Evolutionary conservation across 1,284 basidiomycete species (phyloP), one percentile per base, ranked within the genome.

Genomic region (Ganoderma resinaceum): DNA sequence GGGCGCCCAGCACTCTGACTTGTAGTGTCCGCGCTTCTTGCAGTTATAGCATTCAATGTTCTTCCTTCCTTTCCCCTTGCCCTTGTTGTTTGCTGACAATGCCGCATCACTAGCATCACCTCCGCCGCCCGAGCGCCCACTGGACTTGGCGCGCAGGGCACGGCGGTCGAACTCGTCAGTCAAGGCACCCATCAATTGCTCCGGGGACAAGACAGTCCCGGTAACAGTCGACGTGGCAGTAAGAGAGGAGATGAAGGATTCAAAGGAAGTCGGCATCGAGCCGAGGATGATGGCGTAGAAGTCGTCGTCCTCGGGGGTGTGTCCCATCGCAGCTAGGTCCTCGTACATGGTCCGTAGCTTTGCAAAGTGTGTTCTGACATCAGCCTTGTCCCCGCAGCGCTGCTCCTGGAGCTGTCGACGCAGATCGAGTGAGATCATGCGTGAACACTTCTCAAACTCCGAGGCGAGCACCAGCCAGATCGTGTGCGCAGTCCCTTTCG

Each of bases 321-420:
- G 46, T 4, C 73, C 72, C 72, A 76, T 73, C 0, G 74, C 69
- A 0, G 72, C 65, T 0, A 77, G 69, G 12, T 76, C 62, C 29
- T 76, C 75, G 2, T 58, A 61, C 65, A 77, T 62, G 18, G 53
- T 62, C 14, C 37, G 14, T 35, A 77, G 38, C 16, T 65, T 70
- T 0, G 66, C 62, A 26, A 77, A 70, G 58, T 77, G 76, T 0
- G 43, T 23, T 16, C 65, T 61, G 3, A 77, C 67, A 53, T 77
- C 69, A 11, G 65, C 72, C 26, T 66, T 65, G 5, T 76, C 76
- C 0, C 26, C 26, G 63, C 70, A 76, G 2, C 53, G n/a, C 31
- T 57, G 38, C 7, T 74, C 71, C 35, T 74, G 71, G 31, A 78
- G 70, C 26, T 63, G 31, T 8, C 68, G 38, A 20, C 69, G 52